Percentiles rank a stretch among this genome's conserved stretches.
phyloP scores from a whole-genome alignment of 352 stramenopile species.

The Hyaloperonospora brassicae region DNA sequence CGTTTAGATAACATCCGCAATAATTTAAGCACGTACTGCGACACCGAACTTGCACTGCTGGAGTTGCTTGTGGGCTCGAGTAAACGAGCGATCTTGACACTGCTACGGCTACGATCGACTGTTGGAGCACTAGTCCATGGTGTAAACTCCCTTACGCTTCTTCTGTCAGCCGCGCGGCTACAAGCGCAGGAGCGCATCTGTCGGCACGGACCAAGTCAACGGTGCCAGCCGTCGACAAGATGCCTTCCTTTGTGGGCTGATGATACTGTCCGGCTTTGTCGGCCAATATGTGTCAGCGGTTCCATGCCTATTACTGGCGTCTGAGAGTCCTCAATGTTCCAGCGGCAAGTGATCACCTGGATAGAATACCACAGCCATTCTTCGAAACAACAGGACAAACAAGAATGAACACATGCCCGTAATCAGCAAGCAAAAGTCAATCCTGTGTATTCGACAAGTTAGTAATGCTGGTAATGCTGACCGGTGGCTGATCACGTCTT shows the following conservation, averaged over 20 bases:
- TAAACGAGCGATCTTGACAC: conserved; percentile 7
- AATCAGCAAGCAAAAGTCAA: conserved; percentile 27
- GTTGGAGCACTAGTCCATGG: too few species aligned
- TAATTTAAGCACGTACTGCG: too few species aligned
- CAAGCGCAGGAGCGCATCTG: neutral
- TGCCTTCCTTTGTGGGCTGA: too few species aligned
- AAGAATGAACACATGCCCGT: conserved; percentile 19
- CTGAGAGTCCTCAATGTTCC: too few species aligned
- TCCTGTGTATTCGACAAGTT: conserved; percentile 33
- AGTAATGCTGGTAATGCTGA: conserved; percentile 17
- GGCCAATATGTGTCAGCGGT: too few species aligned
- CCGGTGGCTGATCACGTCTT: conserved; percentile 11
- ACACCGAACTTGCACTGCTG: too few species aligned
- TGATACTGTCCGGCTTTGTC: too few species aligned
- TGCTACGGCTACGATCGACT: neutral
- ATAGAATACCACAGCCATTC: neutral
- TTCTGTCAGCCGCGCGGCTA: neutral
- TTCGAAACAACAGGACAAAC: conserved; percentile 8
- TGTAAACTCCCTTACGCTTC: neutral
- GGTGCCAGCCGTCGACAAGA: too few species aligned
- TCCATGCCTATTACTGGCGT: too few species aligned
- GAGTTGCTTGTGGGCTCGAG: neutral
- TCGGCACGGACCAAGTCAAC: neutral
- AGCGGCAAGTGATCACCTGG: too few species aligned
- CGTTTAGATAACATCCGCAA: conserved; percentile 19